Conservation (phyloP, 495 filamentous ascomycete genomes). For the Trichocladium antarcticum region DNA sequence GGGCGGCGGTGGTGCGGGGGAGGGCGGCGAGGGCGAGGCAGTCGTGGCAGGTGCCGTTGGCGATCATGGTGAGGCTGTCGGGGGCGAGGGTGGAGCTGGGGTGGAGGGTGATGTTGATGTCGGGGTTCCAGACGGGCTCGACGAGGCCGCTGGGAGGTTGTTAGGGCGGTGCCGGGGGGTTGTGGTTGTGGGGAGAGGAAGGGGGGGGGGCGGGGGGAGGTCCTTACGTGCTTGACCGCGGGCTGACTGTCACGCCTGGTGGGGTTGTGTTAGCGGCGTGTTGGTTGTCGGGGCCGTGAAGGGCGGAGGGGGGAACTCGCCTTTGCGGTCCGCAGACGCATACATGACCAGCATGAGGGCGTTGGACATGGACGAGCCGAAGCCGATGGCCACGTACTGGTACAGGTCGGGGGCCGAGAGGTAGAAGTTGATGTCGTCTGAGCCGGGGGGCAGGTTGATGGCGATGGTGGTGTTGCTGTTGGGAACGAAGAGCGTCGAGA, state of each 20-base stretch:
- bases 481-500: constrained; percentile 15
- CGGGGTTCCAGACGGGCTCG: constrained; percentile 38
- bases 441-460: constrained; percentile 18
- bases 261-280: not conserved
- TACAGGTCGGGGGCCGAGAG: constrained; percentile 18
- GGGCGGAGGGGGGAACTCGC: not conserved
- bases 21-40: constrained; percentile 34
- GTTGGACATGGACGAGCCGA: constrained; percentile 19
- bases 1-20: constrained; percentile 27
- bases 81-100: constrained; percentile 11
- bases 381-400: constrained; percentile 23
- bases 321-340: constrained; percentile 10
- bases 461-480: constrained; percentile 17
- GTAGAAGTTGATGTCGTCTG: constrained; percentile 24
- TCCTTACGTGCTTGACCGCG: constrained; percentile 13
- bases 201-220: not conserved
- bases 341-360: constrained; percentile 23
- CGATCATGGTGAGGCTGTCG: constrained; percentile 21
- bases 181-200: not conserved
- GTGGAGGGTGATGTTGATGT: constrained; percentile 32
- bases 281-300: no score
- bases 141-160: constrained; percentile 25
- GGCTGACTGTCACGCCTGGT: constrained; percentile 16
- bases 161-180: not conserved
- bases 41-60: constrained; percentile 39